Evolutionary conservation across 192 early-diverging fungal genomes (phyloP).

Genomic region (Umbelopsis isabellina): DNA sequence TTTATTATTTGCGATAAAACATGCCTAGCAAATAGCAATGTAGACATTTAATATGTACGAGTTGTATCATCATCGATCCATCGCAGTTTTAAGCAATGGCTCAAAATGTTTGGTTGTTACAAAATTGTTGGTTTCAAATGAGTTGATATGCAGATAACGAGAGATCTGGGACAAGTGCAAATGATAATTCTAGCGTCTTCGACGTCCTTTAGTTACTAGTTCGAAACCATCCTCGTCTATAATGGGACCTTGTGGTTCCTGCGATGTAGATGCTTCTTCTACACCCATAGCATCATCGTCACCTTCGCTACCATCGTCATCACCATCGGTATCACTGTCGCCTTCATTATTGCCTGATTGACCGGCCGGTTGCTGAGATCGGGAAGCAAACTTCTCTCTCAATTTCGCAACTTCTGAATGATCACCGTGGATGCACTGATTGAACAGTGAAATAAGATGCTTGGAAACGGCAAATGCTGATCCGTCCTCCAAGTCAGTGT

Average conservation of each 20-base stretch:
- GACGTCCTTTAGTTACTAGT: constrained; percentile 34
- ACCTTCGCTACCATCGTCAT: constrained; percentile 29
- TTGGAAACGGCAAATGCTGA: constrained; percentile 57
- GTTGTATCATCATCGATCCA: too few species aligned
- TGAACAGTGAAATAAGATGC: constrained; percentile 44
- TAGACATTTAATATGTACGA: too few species aligned
- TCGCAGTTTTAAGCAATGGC: too few species aligned
- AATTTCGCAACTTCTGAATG: constrained; percentile 37
- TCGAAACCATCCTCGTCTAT: constrained; percentile 53
- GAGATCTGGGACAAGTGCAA: too few species aligned
- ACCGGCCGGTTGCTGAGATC: constrained; percentile 6
- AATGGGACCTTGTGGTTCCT: constrained; percentile 42
- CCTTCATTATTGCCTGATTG: constrained; percentile 31
- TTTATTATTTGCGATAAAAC: too few species aligned
- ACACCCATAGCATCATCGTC: constrained; percentile 42
- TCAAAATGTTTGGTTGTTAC: too few species aligned
- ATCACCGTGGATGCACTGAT: constrained; percentile 50
- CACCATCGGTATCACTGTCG: constrained; percentile 36
- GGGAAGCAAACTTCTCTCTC: constrained; percentile 26
- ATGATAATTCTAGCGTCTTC: constrained; percentile 35
- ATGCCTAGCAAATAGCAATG: too few species aligned
- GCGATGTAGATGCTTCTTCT: constrained; percentile 29
- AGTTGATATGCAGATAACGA: too few species aligned
- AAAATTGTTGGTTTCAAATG: too few species aligned
- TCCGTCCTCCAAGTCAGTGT: constrained; percentile 56